Evolutionary conservation across 164 flowering plant species (phyloP), one percentile per base, ranked within the genome.

Genomic region (Magnolia sinica): DNA sequence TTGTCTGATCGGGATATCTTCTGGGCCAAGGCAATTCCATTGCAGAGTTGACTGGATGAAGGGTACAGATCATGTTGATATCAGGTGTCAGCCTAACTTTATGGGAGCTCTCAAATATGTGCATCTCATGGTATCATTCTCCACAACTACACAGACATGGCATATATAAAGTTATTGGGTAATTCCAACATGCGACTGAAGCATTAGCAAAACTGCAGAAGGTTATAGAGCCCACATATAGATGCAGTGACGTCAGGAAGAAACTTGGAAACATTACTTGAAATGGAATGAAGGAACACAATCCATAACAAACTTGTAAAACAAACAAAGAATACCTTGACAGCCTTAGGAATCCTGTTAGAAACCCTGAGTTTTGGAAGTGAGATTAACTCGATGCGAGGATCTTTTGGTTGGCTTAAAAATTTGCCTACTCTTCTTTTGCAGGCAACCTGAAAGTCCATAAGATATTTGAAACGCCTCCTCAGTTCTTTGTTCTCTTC

Each of bases 401-500:
- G 86, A 83, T 91, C 98, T 86, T 84, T 90, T 80, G 84, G 85
- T 74, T 83, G 90, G 29, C 91, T 84, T 58, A 91, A 79, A 68
- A 86, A 89, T 71, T 85, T 76, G 20, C 93, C 88, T 16, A 85
- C 86, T 81, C 82, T 82, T 82, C 66, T 87, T 79, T 77, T 91
- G 85, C 97, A 91, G 69, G 83, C 79, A 68, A 74, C 68, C 82
- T 94, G 91, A 79, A 90, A 94, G 73, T 91, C 91, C 83, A 81
- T 88, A 49, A 96, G 83, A 74, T 87, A 79, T 85, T 90, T 90
- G 61, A 90, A 81, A 55, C 89, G 88, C 24, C 88, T 82, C 81
- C 59, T 88, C 74, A 94, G 75, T 76, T 83, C 85, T 80, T 83
- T 90, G 84, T 88, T 88, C 79, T 87, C 91, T 84, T 87, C 97